Percentiles rank a stretch among this genome's conserved stretches.
Conservation (phyloP, 306 rosid species). For the Prinsepia uniflora region DNA sequence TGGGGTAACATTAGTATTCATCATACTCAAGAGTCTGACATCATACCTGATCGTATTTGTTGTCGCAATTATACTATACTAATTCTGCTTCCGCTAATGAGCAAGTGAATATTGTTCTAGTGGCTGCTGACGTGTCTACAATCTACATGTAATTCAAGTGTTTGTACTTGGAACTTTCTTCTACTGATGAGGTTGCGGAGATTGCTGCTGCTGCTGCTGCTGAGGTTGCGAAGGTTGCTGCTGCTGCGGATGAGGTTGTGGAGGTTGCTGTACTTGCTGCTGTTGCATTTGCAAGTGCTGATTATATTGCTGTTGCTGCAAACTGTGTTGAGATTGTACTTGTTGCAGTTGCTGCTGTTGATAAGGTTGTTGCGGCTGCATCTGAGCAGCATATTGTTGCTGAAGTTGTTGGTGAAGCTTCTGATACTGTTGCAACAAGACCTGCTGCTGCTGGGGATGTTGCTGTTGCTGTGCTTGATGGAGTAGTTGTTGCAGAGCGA, state of each 20-base stretch:
- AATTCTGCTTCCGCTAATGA: conserved; percentile 27
- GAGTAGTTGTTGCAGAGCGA: conserved; percentile 40
- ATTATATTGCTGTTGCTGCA: conserved; percentile 28
- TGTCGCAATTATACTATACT: conserved; percentile 15
- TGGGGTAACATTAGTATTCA: background rate
- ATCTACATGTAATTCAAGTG: conserved; percentile 10
- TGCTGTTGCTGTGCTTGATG: conserved; percentile 30
- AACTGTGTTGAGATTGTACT: conserved; percentile 32
- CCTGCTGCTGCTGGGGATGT: conserved; percentile 20
- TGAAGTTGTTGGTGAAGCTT: conserved; percentile 48
- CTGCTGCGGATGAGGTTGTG: conserved; percentile 41
- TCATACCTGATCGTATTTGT: conserved; percentile 31
- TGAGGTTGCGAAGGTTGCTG: conserved; percentile 29
- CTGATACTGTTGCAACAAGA: conserved; percentile 27
- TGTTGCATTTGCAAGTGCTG: conserved; percentile 27
- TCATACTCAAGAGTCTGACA: conserved; percentile 5
- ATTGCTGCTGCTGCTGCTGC: conserved; percentile 20
- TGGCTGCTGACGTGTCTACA: conserved; percentile 27
- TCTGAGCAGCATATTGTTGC: conserved; percentile 44
- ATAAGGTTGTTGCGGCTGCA: conserved; percentile 32
- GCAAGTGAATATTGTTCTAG: conserved; percentile 32
- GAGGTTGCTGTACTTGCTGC: conserved; percentile 24
- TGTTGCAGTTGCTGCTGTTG: conserved; percentile 38
- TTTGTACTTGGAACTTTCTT: conserved; percentile 41
- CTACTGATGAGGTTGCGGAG: background rate